Evolutionary conservation across 345 rosid species (phyloP), one percentile per base, ranked within the genome.

Genomic region (Carallia brachiata): DNA sequence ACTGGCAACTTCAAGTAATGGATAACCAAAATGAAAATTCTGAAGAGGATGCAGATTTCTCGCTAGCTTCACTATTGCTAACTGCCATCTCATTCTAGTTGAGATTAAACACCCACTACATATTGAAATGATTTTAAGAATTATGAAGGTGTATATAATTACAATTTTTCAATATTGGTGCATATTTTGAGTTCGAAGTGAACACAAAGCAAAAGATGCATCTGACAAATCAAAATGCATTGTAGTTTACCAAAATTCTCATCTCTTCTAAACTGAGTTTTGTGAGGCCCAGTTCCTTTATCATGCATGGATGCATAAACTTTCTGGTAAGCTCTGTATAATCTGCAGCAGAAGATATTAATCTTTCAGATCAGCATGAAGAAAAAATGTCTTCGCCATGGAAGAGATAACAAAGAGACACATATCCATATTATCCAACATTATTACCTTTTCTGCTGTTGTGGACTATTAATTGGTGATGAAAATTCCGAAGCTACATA

Each of bases 191-290:
- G 7, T 65, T 10, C n/a, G 60, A 32, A 32, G 34, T 32, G 34
- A 13, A 31, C 5, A 32, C 30, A 47, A 60, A 52, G 36, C 23
- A 47, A 47, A 30, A 12, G 36, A 36, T 27, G 60, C 23, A 34
- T 31, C 4, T n/a, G 36, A 10, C 2, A 4, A 50, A 18, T 30
- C 7, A 27, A 16, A 66, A 66, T 12, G 52, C 10, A 12, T 7
- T 28, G 9, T 66, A 67, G 9, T 32, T 77, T 82, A 96, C 99
- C 91, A 58, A 85, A 90, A 63, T 86, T 87, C 70, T 89, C 98
- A 77, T 96, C 98, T 86, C 98, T 83, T 86, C 96, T 86, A 77
- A 90, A 96, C 80, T 90, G 99, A 67, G 99, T 96, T 83, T 89
- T 92, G 85, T 96, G 99, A 6, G 91, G 89, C 61, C 92, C 96